Evolutionary conservation across 2,329 filamentous ascomycete genomes (phyloP).

Genomic region (Dendrostoma leiphaemia): DNA sequence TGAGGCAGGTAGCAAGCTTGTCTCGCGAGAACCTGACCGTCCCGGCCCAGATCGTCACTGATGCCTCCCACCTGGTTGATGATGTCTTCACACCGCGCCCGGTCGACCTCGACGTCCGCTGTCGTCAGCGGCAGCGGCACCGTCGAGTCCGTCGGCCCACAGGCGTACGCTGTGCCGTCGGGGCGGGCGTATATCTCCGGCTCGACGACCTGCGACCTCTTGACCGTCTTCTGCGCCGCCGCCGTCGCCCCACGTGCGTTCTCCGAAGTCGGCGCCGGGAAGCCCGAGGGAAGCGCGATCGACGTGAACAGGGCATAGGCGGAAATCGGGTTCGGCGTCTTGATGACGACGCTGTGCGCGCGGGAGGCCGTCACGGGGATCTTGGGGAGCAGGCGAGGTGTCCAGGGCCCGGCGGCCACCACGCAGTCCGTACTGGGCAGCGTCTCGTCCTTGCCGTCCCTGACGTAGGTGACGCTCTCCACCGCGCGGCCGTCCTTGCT

Average conservation of each 20-base stretch:
- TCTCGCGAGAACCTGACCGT: conserved; percentile 57
- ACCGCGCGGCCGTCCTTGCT: conserved; percentile 22
- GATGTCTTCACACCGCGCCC: conserved; percentile 65
- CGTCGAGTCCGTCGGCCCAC: conserved; percentile 62
- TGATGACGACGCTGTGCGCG: conserved; percentile 46
- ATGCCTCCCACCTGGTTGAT: conserved; percentile 59
- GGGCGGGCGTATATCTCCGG: conserved; percentile 79
- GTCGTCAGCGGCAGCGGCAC: conserved; percentile 61
- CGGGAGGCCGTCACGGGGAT: conserved; percentile 40
- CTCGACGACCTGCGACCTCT: conserved; percentile 45
- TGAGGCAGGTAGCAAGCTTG: conserved; percentile 79
- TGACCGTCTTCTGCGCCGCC: conserved; percentile 17
- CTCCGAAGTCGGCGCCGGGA: conserved; percentile 33
- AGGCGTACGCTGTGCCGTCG: conserved; percentile 73
- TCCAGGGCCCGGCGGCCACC: conserved; percentile 46
- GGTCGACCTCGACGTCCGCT: conserved; percentile 65
- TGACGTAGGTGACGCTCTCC: conserved; percentile 18
- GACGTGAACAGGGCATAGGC: conserved; percentile 69
- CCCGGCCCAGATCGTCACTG: conserved; percentile 49
- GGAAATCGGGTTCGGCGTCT: conserved; percentile 42
- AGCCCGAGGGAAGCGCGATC: conserved; percentile 59
- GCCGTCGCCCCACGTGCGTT: conserved; percentile 13
- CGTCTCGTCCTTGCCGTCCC: conserved; percentile 15
- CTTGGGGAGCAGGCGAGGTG: conserved; percentile 38
- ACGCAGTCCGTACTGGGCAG: conserved; percentile 29